Percentiles rank a stretch among this genome's conserved stretches.
Conservation (phyloP, 495 filamentous ascomycete genomes). For the Tuber borchii region DNA sequence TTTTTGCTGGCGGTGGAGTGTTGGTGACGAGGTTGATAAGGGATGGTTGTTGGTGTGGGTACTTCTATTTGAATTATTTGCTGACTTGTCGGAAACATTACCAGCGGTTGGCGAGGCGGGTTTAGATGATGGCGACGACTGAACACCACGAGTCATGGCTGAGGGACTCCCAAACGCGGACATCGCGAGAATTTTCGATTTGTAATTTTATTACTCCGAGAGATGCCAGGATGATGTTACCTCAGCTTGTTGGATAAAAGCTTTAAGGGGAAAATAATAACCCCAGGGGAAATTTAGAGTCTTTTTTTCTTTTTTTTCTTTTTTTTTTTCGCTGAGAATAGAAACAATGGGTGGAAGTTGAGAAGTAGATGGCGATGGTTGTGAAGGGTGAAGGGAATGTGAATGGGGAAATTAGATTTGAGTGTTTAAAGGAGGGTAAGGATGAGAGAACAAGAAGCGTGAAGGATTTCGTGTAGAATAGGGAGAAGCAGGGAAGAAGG, state of each 20-base stretch:
- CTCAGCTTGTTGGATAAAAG: not conserved
- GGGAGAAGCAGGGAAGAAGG: not conserved
- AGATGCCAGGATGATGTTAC: not conserved
- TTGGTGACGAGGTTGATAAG: conserved; percentile 20
- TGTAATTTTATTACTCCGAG: conserved; percentile 3
- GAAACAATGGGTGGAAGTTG: conserved; percentile 7
- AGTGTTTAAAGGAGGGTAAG: conserved; percentile 22
- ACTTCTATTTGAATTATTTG: conserved; percentile 32
- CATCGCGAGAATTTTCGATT: conserved; percentile 7
- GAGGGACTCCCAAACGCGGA: conserved; percentile 38
- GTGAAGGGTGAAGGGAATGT: conserved; percentile 1
- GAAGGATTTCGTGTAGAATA: not conserved
- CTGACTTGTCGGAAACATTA: conserved; percentile 39
- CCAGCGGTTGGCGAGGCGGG: conserved; percentile 39
- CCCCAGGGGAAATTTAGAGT: not conserved
- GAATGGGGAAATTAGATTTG: not conserved
- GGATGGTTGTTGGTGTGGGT: conserved; percentile 35
- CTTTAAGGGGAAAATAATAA: not conserved
- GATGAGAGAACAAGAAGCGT: conserved; percentile 13
- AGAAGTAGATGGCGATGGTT: conserved; percentile 20
- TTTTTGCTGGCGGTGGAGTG: conserved; percentile 39
- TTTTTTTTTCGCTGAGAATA: conserved; percentile 6
- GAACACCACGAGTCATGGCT: conserved; percentile 41
- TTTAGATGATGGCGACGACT: conserved; percentile 34
- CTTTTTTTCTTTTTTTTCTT: conserved; percentile 16